These are phyloP conservation scores for Clohesyomyces aquaticus DNA, from an alignment of 495 filamentous ascomycete genomes.

Conservation along the genomic window DNA sequence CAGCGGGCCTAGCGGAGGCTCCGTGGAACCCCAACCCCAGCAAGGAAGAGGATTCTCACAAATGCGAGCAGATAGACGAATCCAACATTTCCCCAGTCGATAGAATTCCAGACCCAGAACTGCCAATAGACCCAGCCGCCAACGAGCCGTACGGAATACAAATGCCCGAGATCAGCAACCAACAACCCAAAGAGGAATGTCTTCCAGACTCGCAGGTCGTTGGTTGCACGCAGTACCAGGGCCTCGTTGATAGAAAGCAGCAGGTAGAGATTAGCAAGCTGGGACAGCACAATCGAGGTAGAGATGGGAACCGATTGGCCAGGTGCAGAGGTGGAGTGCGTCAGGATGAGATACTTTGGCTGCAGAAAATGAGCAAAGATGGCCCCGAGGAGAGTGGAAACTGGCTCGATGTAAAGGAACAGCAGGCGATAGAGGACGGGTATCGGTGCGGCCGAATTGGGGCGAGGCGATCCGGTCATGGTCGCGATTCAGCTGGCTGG, in stretches of 20 bases:
- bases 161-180: conserved; percentile 69
- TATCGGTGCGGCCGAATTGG: conserved; percentile 18
- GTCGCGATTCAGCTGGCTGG: neutral
- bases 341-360: conserved; percentile 62
- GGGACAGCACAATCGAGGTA: conserved; percentile 61
- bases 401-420: conserved; percentile 69
- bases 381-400: conserved; percentile 67
- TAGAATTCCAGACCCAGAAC: conserved; percentile 62
- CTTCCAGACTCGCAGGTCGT: conserved; percentile 66
- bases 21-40: conserved; percentile 55
- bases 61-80: conserved; percentile 64
- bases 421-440: conserved; percentile 58
- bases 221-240: conserved; percentile 64
- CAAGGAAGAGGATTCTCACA: conserved; percentile 60
- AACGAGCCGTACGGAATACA: conserved; percentile 58
- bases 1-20: too few species aligned
- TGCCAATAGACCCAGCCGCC: conserved; percentile 62
- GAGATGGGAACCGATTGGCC: conserved; percentile 41
- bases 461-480: conserved; percentile 7
- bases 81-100: conserved; percentile 66
- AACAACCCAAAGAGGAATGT: conserved; percentile 63
- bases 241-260: conserved; percentile 72
- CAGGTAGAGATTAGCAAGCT: conserved; percentile 68
- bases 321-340: conserved; percentile 54
- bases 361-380: conserved; percentile 63